Evolutionary conservation across 768 basidiomycete species (phyloP).

Genomic region (Nevesoporus exiguus): DNA sequence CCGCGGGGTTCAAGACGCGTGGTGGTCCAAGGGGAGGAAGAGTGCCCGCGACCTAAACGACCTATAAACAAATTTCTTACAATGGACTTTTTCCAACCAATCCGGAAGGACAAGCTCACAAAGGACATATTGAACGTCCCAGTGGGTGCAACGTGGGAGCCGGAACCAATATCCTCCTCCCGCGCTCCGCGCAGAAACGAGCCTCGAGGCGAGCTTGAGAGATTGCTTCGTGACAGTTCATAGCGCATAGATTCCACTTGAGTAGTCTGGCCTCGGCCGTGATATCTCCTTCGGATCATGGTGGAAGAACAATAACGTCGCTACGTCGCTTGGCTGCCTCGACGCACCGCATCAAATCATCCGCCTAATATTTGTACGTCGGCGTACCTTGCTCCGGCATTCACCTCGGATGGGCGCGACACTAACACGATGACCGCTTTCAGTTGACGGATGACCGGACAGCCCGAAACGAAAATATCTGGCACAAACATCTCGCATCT

Average conservation of each 20-base stretch:
- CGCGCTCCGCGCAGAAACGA: background rate
- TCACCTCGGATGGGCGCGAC: background rate
- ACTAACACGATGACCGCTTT: background rate
- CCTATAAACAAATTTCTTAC: no score
- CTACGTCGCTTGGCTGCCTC: background rate
- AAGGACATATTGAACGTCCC: conserved; percentile 6
- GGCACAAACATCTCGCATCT: background rate
- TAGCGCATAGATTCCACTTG: background rate
- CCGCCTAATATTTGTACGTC: background rate
- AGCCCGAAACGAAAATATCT: background rate
- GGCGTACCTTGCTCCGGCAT: background rate
- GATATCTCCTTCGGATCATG: background rate
- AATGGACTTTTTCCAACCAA: no score
- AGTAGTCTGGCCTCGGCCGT: background rate
- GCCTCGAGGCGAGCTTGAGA: conserved; percentile 6
- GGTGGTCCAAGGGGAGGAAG: no score
- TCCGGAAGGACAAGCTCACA: conserved; percentile 1
- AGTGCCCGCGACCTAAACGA: no score
- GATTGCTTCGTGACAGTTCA: background rate
- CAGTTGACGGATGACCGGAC: background rate
- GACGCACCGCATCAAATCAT: background rate
- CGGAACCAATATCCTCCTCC: background rate
- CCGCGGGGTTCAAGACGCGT: background rate
- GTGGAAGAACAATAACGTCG: background rate
- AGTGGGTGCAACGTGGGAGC: conserved; percentile 6